These are phyloP conservation scores for Blastocystis sp. DNA, from an alignment of 352 stramenopile genomes.

Conservation along the genomic window DNA sequence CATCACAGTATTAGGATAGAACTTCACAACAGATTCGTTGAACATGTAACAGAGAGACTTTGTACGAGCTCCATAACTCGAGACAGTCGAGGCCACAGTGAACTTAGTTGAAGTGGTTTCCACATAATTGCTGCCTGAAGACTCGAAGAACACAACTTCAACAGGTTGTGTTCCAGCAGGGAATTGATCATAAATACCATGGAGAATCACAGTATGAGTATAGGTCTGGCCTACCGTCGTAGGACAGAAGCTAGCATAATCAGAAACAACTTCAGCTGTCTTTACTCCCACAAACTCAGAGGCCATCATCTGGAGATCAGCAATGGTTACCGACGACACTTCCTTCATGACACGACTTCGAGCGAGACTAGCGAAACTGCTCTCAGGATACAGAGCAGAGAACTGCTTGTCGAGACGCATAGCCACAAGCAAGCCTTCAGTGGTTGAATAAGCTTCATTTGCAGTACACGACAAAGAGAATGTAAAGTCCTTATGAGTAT, in stretches of 20 bases:
- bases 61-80: neutral
- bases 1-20: conserved; percentile 16
- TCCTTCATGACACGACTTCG: neutral
- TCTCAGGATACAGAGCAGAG: neutral
- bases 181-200: conserved; percentile 35
- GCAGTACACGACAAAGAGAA: neutral
- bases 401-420: conserved; percentile 11
- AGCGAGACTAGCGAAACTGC: neutral
- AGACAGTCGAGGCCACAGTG: neutral
- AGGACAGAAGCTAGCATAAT: conserved; percentile 1
- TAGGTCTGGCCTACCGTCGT: neutral
- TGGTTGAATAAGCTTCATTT: neutral
- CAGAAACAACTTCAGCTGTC: neutral
- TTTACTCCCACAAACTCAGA: conserved; percentile 42
- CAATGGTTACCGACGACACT: neutral
- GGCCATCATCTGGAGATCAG: conserved; percentile 24
- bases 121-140: neutral
- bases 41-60: conserved; percentile 54
- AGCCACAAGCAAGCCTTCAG: neutral
- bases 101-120: neutral
- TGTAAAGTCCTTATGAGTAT: conserved; percentile 23
- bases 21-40: conserved; percentile 1
- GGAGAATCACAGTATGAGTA: conserved; percentile 32
- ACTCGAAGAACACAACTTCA: neutral
- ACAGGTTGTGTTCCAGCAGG: neutral